Evolutionary conservation across 176 grass and related monocot genomes (phyloP), one percentile per base, ranked within the genome.

Genomic region (maize (Zea mays)): DNA sequence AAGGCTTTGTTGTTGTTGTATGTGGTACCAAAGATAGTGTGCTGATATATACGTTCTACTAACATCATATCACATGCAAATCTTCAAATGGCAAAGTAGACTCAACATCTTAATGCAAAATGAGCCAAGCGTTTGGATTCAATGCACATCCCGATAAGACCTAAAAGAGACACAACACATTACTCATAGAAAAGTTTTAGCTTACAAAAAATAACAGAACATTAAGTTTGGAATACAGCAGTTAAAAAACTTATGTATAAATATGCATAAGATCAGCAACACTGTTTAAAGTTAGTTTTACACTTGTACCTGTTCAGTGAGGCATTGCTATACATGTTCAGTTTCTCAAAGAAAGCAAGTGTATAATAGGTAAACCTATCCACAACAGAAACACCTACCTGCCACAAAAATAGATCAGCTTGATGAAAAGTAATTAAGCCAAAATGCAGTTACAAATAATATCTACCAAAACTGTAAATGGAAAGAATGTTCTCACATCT

Each of bases 301-400:
- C 46, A 72, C 47, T 52, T 70, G 44, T 93, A 95, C 96, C 96
- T 95, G 84, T 80, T 90, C 78, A 99, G 78, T 62, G 96, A 95
- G 67, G 96, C 92, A 85, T 99, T 99, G 92, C 96, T 99, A 78
- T 99, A 93, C 92, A 99, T 99, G 88, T 99, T 91, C 72, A 95
- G 81, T 71, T 88, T 99, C 90, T 99, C 92, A 83, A 99, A 99
- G 81, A 99, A 95, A 65, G 92, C 90, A 78, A 99, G 96, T 51
- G 96, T 99, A 79, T 99, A 92, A 68, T 87, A 99, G 34, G 92
- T 99, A 89, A 95, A 99, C 67, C 96, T 93, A 89, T 99, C 96
- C 67, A 99, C 96, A 83, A 95, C 92, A 78, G 96, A 99, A 45
- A 99, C 96, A 85, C 92, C 96, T 90, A 99, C 82, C 92, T 95